These are phyloP conservation scores for Fusarium stilboides DNA, from an alignment of 2,329 filamentous ascomycete genomes.

Conservation along the genomic window DNA sequence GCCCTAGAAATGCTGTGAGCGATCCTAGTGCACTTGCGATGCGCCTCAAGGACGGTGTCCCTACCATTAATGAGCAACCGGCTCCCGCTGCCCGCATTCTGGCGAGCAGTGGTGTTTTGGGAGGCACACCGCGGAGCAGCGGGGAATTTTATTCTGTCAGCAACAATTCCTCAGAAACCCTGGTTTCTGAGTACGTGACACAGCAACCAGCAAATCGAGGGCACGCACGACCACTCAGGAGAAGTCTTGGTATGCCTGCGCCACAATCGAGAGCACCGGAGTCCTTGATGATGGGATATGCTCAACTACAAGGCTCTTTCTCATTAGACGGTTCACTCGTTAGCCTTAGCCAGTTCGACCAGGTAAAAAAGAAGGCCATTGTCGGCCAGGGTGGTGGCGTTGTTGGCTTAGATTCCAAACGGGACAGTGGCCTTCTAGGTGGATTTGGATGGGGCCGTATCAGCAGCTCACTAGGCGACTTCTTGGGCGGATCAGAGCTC, in stretches of 20 bases:
- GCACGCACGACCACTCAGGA: conserved; percentile 60
- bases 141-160: conserved; percentile 95
- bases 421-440: conserved; percentile 84
- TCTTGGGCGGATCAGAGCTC: conserved; percentile 88
- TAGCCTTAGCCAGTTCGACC: conserved; percentile 91
- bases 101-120: conserved; percentile 80
- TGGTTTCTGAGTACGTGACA: conserved; percentile 88
- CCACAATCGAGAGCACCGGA: conserved; percentile 73
- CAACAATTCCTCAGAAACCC: conserved; percentile 94
- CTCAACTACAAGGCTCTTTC: conserved; percentile 93
- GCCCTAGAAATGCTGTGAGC: conserved; percentile 55
- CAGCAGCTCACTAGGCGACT: conserved; percentile 87
- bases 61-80: conserved; percentile 70
- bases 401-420: conserved; percentile 83
- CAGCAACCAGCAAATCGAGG: conserved; percentile 61
- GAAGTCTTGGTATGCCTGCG: conserved; percentile 61
- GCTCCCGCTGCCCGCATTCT: conserved; percentile 78
- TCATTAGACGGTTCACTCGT: conserved; percentile 92
- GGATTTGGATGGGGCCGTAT: conserved; percentile 91
- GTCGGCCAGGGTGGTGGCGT: conserved; percentile 90
- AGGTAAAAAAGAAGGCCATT: conserved; percentile 94
- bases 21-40: conserved; percentile 57
- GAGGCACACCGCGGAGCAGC: conserved; percentile 88
- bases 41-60: conserved; percentile 62
- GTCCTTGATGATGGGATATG: conserved; percentile 97